Evolutionary conservation across 768 basidiomycete species (phyloP).

Genomic region (Kwoniella botswanensis): DNA sequence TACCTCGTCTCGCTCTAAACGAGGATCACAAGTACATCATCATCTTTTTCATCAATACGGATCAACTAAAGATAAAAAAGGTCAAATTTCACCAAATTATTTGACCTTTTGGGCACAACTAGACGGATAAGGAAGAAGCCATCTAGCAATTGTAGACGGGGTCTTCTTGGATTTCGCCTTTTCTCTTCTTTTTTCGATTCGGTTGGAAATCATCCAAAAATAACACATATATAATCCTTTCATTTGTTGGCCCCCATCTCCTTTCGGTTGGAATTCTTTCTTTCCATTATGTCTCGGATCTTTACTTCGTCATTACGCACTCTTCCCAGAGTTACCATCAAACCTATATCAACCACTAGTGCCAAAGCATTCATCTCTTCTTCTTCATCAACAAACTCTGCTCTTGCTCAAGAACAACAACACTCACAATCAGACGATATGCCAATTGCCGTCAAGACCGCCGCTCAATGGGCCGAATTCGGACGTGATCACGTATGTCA

Average conservation of each 20-base stretch:
- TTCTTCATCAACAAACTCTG: constrained; percentile 7
- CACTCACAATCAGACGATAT: constrained; percentile 21
- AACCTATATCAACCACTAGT: not conserved
- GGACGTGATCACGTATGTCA: constrained; percentile 57
- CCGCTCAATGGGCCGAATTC: constrained; percentile 54
- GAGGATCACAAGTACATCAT: not conserved
- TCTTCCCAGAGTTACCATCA: not conserved
- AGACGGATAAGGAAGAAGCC: not conserved
- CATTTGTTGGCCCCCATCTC: not conserved
- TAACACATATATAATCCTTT: not conserved
- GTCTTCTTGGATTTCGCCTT: not conserved
- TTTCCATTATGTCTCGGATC: constrained; percentile 1
- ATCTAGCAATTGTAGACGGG: not conserved
- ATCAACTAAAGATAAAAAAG: not conserved
- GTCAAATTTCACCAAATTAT: not conserved
- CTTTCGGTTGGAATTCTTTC: not conserved
- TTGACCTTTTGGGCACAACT: not conserved
- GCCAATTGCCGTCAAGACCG: constrained; percentile 47
- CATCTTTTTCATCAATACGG: not conserved
- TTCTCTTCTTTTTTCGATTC: too few relatives aligned
- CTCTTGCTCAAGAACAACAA: constrained; percentile 22
- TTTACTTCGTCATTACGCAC: not conserved
- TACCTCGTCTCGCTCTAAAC: not conserved
- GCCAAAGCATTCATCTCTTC: constrained; percentile 17
- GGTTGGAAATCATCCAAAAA: constrained; percentile 1